Evolutionary conservation across 306 rosid genomes (phyloP), one percentile per base, ranked within the genome.

Genomic region (Lagenaria siceraria): DNA sequence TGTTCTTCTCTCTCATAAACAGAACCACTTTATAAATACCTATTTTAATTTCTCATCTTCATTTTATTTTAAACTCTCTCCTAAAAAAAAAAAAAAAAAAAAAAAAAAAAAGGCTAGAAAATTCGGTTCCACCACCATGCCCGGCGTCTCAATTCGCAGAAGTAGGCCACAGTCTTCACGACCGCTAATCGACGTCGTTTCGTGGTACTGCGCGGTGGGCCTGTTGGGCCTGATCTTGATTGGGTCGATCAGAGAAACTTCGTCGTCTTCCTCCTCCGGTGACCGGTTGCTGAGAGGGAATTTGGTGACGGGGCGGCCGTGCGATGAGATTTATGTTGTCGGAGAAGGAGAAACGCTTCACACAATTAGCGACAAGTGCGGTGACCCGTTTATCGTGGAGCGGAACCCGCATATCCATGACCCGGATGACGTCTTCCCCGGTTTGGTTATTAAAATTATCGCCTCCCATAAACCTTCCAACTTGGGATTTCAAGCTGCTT

Each of bases 391-490:
- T 77, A 91, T 91, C 42, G 94, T 91, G 66, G 97, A 91, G 88
- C 83, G 89, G 58, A 91, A 91, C 82, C 97, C 97, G 10, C 97
- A 91, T 85, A 91, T 91, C 80, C 93, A 91, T 78, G 96, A 91
- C 77, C 90, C 96, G 19, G 96, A 91, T 80, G 97, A 92, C 80
- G 96, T 92, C 3, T 92, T 85, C 80, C 97, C 97, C 1, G 97
- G 97, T 11, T 84, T 92, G 59, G 96, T 92, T 48, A 92, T 92
- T 82, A 89, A 75, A 87, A 92, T 92, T 74, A 84, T 54, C n/a
- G 27, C 75, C 54, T 42, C 73, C 24, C 42, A 17, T 11, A 42
- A 42, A 0, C 53, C 75, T 42, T 12, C 53, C 12, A 40, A 69
- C 1, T 22, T 22, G 4, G 18, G 55, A 12, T 38, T 63, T 4